Base-by-base conservation (phyloP, 2,329 filamentous ascomycete species). In the Alternaria ventricosa region DNA sequence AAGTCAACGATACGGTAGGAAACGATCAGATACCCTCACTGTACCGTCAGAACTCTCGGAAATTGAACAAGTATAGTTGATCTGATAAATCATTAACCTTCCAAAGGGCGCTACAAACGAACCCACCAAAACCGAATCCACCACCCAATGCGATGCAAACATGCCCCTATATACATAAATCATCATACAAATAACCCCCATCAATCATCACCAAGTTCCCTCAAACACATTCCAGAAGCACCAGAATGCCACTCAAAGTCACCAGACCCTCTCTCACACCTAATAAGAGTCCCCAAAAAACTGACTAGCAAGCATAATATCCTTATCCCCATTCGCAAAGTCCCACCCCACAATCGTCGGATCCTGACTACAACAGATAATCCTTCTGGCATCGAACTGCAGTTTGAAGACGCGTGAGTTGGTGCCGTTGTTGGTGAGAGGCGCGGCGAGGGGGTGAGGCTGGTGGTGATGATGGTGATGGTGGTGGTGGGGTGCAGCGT, bases 321-420 rank as follows among this genome's bases (percentile, higher is more conserved):
- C 91, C 59, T 87, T 81, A 69, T 99, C 94, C 5, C 89, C 91
- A 70, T 94, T 93, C 63, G 94, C 96, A 85, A 98, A 99, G 79
- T 99, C 96, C 96, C 96, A 99, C 0, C 94, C 96, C 0, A 98
- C 93, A 75, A 99, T 98, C 15, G 91, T 89, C 43, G 90, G 90
- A 60, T 96, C 93, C 79, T 98, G 94, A 68, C 92, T 96, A 78
- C 95, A 97, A 82, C 94, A 97, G 58, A 99, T 91, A 70, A 99
- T 96, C 72, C 94, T 90, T 22, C 94, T 88, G 1, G 94, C 92
- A 77, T 99, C 96, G 71, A 97, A 99, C 79, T 99, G 96, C 36
- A 98, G 85, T 81, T 99, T 99, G 84, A 98, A 99, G 4, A 99
- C 92, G 23, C 96, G 81, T 11, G 87, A 86, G 36, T 84, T 85